A percentile compares a stretch with the other conserved stretches of the same genome.
phyloP scores from a whole-genome alignment of 2,329 filamentous ascomycete species.

The Sordariomycetes sp. region DNA sequence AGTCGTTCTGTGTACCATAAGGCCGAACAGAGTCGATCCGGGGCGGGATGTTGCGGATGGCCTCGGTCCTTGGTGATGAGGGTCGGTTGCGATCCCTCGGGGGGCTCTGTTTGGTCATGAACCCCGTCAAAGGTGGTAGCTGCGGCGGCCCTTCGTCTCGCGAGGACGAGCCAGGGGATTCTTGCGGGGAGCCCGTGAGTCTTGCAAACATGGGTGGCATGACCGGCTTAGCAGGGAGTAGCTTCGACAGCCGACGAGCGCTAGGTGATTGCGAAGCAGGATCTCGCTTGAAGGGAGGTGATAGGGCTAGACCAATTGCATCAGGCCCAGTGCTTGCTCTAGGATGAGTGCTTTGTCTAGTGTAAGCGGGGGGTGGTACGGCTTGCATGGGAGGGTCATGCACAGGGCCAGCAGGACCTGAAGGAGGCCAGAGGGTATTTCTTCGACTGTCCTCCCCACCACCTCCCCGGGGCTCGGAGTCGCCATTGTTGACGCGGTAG shows the following conservation, averaged over 20 bases:
- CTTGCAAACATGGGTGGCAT: conserved; percentile 19
- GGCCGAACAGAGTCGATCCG: too few relatives aligned
- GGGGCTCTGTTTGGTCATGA: background rate
- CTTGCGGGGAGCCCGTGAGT: conserved; percentile 5
- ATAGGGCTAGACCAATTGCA: conserved; percentile 3
- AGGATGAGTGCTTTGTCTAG: too few relatives aligned
- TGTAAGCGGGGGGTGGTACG: conserved; percentile 14
- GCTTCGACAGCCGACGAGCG: conserved; percentile 25
- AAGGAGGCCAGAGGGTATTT: too few relatives aligned
- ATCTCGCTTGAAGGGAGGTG: background rate
- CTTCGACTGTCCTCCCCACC: too few relatives aligned
- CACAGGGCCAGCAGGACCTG: background rate
- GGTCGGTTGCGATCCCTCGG: too few relatives aligned
- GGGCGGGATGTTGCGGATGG: too few relatives aligned
- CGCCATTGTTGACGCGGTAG: background rate
- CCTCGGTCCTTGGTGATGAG: too few relatives aligned
- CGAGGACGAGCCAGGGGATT: background rate
- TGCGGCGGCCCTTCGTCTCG: conserved; percentile 6
- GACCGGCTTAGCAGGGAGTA: conserved; percentile 36
- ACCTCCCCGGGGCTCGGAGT: background rate
- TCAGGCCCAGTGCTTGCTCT: too few relatives aligned
- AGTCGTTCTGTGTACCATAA: background rate
- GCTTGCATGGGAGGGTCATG: background rate
- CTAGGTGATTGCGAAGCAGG: background rate
- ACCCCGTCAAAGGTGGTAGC: background rate